phyloP scores from a whole-genome alignment of 2,329 filamentous ascomycete species.

The Cadophora gregata region DNA sequence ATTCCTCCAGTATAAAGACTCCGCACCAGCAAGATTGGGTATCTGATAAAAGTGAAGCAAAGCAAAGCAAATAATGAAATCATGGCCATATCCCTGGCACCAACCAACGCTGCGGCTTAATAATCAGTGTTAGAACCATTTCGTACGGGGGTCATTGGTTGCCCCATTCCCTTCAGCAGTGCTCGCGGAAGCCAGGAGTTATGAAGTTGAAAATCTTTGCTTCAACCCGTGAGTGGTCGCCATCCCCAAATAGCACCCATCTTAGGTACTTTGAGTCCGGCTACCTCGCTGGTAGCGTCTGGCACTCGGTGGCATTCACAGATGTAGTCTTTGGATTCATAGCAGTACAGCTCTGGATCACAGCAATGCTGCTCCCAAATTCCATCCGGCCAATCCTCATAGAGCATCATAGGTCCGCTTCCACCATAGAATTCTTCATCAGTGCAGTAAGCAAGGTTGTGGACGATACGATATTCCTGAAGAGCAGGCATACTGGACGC shows the following conservation, averaged over 20 bases:
- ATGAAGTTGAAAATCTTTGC: no score
- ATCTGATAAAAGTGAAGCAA: neutral
- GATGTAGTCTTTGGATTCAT: neutral
- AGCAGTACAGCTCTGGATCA: constrained; percentile 2
- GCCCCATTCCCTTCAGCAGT: no score
- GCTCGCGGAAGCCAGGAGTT: no score
- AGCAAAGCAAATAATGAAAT: neutral
- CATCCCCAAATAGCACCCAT: constrained; percentile 21
- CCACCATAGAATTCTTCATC: constrained; percentile 15
- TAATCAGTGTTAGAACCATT: no score
- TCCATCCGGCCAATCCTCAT: constrained; percentile 15
- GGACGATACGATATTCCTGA: constrained; percentile 16
- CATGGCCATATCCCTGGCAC: neutral
- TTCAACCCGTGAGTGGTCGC: constrained; percentile 13
- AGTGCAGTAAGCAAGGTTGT: constrained; percentile 16
- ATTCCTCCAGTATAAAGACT: neutral
- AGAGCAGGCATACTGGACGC: neutral
- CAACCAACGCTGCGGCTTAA: neutral
- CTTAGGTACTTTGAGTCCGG: constrained; percentile 2
- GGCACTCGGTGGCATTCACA: neutral
- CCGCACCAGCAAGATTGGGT: neutral
- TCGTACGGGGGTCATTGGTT: no score
- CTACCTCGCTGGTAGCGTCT: neutral
- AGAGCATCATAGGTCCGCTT: constrained; percentile 7
- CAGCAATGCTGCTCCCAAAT: neutral